phyloP scores from a whole-genome alignment of 306 rosid species.

The Oemleria cerasiformis region DNA sequence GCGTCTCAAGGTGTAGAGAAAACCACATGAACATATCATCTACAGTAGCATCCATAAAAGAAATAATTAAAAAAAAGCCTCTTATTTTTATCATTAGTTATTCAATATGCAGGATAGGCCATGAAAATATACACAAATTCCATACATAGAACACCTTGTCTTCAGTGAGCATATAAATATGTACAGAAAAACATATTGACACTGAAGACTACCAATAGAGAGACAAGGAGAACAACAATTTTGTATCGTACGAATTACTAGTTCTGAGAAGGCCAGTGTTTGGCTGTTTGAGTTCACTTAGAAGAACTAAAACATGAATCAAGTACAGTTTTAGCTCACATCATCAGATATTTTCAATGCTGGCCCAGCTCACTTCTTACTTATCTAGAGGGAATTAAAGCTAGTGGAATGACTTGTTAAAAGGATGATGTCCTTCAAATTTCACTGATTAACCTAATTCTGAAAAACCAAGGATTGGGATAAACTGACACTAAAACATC shows the following conservation, averaged over 20 bases:
- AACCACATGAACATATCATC: constrained; percentile 77
- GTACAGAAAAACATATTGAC: too few species aligned
- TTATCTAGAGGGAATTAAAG: neutral
- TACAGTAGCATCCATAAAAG: constrained; percentile 38
- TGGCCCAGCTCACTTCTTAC: neutral
- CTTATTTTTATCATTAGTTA: neutral
- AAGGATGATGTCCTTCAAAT: neutral
- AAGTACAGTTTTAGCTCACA: neutral
- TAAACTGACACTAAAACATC: neutral
- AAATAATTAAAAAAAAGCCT: neutral
- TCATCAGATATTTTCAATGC: neutral
- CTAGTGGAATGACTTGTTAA: neutral
- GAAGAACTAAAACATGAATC: too few species aligned
- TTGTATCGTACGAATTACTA: too few species aligned
- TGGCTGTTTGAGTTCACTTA: too few species aligned
- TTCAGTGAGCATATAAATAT: too few species aligned
- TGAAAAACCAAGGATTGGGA: neutral
- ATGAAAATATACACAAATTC: neutral
- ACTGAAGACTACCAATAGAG: too few species aligned
- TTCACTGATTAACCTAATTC: neutral
- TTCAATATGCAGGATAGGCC: constrained; percentile 23
- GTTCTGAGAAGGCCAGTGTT: too few species aligned
- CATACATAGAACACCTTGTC: neutral
- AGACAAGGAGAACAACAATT: too few species aligned
- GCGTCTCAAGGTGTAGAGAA: constrained; percentile 68